phyloP scores from a whole-genome alignment of 2,329 filamentous ascomycete species.

The Aspergillus quadrilineatus region DNA sequence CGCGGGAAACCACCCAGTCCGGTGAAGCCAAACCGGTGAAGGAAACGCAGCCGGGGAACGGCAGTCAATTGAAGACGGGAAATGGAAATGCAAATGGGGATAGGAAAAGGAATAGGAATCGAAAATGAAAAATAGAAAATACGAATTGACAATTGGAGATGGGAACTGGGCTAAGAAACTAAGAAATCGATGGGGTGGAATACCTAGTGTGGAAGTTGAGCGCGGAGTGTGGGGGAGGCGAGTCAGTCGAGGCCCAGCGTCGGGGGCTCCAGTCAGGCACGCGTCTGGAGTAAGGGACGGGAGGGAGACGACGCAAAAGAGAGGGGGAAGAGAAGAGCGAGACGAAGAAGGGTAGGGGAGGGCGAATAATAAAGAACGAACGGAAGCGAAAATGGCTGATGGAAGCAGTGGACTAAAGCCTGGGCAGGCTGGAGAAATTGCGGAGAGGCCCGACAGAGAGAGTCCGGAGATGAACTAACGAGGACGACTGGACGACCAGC shows the following conservation, averaged over 20 bases:
- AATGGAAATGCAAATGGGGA: background rate
- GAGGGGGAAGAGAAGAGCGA: slow-evolving; percentile 10
- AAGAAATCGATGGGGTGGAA: background rate
- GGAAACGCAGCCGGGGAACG: too few relatives aligned
- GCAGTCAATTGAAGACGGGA: background rate
- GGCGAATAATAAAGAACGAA: slow-evolving; percentile 21
- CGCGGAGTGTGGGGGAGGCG: slow-evolving; percentile 38
- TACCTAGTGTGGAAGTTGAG: slow-evolving; percentile 17
- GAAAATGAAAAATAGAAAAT: background rate
- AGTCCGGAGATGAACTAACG: slow-evolving; percentile 10
- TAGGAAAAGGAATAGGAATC: background rate
- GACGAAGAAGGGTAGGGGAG: slow-evolving; percentile 16
- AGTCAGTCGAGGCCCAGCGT: slow-evolving; percentile 22
- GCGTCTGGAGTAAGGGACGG: slow-evolving; percentile 11
- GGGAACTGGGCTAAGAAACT: background rate
- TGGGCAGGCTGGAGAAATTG: slow-evolving; percentile 11
- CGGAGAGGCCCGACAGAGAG: slow-evolving; percentile 14
- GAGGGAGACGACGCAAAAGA: slow-evolving; percentile 4
- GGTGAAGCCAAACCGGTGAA: too few relatives aligned
- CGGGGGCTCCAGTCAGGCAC: slow-evolving; percentile 34
- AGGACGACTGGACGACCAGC: background rate
- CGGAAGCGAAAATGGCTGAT: background rate
- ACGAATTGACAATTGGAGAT: background rate
- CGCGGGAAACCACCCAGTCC: too few relatives aligned
- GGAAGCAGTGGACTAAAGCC: background rate